phyloP scores from a whole-genome alignment of 2,329 filamentous ascomycete species.

The Fusarium ambrosium region DNA sequence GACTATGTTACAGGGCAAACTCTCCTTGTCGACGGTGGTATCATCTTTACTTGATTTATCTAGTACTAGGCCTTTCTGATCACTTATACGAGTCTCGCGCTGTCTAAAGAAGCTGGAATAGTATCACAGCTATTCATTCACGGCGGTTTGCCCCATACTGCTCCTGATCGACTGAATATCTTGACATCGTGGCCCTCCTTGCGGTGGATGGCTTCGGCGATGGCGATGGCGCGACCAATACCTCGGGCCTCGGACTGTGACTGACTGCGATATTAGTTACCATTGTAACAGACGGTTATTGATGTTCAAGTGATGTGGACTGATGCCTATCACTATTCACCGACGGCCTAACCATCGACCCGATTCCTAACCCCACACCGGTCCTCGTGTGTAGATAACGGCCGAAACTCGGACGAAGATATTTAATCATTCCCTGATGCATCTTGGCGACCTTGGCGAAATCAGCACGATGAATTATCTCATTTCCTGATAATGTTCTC shows the following conservation, averaged over 20 bases:
- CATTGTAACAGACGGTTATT: background rate
- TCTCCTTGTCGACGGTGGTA: conserved; percentile 72
- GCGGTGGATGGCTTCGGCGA: background rate
- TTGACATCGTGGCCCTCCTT: background rate
- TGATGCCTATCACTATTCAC: background rate
- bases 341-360: background rate
- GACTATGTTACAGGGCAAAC: conserved; percentile 78
- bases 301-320: background rate
- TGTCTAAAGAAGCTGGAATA: background rate
- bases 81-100: background rate
- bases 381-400: background rate
- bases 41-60: conserved; percentile 58
- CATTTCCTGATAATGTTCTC: background rate
- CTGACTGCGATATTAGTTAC: background rate
- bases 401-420: background rate
- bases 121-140: background rate
- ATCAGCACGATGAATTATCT: background rate
- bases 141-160: background rate
- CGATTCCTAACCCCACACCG: background rate
- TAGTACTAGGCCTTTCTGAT: background rate
- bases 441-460: background rate
- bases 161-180: background rate
- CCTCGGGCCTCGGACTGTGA: background rate
- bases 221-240: background rate
- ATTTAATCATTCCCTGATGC: background rate